Base-by-base conservation (phyloP, 2,329 filamentous ascomycete genomes). In the Triangularia setosa region DNA sequence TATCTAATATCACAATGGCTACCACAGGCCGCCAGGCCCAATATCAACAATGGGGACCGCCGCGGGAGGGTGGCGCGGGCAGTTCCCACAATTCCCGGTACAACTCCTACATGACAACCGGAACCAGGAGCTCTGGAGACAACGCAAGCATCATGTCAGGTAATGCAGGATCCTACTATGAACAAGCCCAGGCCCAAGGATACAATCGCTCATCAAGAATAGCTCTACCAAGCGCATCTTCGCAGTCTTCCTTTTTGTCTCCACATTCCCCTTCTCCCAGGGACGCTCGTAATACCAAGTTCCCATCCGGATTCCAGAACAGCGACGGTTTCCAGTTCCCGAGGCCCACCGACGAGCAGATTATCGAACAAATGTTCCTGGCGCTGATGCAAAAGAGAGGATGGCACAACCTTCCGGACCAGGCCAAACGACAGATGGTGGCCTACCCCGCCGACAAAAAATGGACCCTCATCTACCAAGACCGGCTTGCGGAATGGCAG, bases 331-430 rank as follows among this genome's bases (percentile, higher is more conserved):
- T 87, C 70, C 78, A 87, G 67, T 85, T 95, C 60, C 84, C 87
- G 56, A 87, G 90, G 71, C 92, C 92, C 16, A 84, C 88, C 61
- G 91, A 96, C 75, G 92, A 96, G 73, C 86, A 88, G 65, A 80
- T 96, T 14, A 90, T 97, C 55, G 92, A 98, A 75, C 88, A 93
- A 73, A 91, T 97, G 81, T 98, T 98, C 73, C 83, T 93, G 72
- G 89, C 92, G 60, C 81, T 99, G 69, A 98, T 99, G 95, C 91
- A 96, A 73, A 97, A 97, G 79, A 87, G 95, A 79, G 95, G 94
- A 69, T 98, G 93, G 92, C 95, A 97, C 79, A 96, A 96, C 77
- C 81, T 99, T 69, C 95, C 95, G 4, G 95, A 99, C 74, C 92
- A 97, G 79, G 95, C 95, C 28, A 87, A 90, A 70, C 85, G 94